A percentile compares a stretch with the other conserved stretches of the same genome.
phyloP scores from a whole-genome alignment of 2,329 filamentous ascomycete genomes.

The Colletotrichum graminicola region DNA sequence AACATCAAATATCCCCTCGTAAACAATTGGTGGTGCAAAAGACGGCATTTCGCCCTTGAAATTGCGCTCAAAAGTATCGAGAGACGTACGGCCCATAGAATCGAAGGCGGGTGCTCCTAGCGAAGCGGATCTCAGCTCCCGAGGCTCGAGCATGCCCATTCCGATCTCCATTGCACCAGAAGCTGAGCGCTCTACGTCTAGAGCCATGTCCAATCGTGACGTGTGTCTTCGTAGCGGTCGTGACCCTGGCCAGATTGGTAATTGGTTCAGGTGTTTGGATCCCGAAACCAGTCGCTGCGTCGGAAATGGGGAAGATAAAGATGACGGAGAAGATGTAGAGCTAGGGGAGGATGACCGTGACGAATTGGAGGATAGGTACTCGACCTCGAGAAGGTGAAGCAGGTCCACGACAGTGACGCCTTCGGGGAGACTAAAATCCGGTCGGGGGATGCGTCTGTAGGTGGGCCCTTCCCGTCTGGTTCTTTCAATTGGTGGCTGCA shows the following conservation, averaged over 20 bases:
- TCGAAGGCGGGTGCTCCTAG: neutral
- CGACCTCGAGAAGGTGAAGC: constrained; percentile 32
- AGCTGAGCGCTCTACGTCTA: constrained; percentile 33
- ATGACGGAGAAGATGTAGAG: constrained; percentile 10
- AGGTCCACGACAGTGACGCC: constrained; percentile 37
- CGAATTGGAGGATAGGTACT: constrained; percentile 23
- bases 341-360: constrained; percentile 1
- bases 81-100: neutral
- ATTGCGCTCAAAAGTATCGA: constrained; percentile 13
- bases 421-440: constrained; percentile 28
- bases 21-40: constrained; percentile 5
- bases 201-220: constrained; percentile 30
- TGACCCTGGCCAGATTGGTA: constrained; percentile 11
- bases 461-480: constrained; percentile 12
- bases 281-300: neutral
- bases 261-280: neutral
- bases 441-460: constrained; percentile 34
- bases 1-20: constrained; percentile 39
- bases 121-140: constrained; percentile 22
- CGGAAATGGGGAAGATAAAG: neutral
- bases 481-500: neutral
- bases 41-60: constrained; percentile 22
- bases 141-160: constrained; percentile 34
- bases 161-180: constrained; percentile 31
- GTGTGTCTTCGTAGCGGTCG: constrained; percentile 27